Conservation (phyloP, 1,284 basidiomycete species). For the Thelephora terrestris region DNA sequence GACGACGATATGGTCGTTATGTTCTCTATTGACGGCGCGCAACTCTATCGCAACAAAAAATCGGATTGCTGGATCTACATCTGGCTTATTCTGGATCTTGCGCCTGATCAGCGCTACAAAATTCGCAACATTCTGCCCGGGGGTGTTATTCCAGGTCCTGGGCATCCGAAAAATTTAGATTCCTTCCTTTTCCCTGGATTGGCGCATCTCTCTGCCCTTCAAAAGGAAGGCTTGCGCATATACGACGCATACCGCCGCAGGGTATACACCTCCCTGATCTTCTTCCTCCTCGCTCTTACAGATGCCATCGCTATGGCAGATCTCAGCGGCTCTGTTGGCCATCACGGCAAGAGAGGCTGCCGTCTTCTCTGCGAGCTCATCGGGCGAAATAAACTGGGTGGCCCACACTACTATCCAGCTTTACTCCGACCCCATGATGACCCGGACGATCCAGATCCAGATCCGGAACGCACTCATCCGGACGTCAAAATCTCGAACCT, state of each 20-base stretch:
- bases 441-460: too few relatives aligned
- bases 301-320: constrained; percentile 6
- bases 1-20: constrained; percentile 11
- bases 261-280: neutral
- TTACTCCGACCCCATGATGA: neutral
- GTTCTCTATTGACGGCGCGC: constrained; percentile 15
- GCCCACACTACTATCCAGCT: constrained; percentile 3
- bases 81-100: constrained; percentile 12
- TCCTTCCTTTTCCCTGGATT: constrained; percentile 11
- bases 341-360: constrained; percentile 8
- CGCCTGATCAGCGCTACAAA: constrained; percentile 13
- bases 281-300: constrained; percentile 3
- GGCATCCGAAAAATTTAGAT: constrained; percentile 9
- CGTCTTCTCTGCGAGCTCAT: constrained; percentile 1
- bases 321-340: too few relatives aligned
- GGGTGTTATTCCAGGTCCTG: constrained; percentile 11
- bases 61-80: constrained; percentile 17
- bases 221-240: neutral
- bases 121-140: constrained; percentile 8
- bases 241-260: constrained; percentile 2
- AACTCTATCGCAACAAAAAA: constrained; percentile 14
- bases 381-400: constrained; percentile 3
- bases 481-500: neutral
- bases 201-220: too few relatives aligned
- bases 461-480: neutral